These are phyloP conservation scores for Aspergillus mulundensis DNA, from an alignment of 495 filamentous ascomycete species.

Conservation along the genomic window DNA sequence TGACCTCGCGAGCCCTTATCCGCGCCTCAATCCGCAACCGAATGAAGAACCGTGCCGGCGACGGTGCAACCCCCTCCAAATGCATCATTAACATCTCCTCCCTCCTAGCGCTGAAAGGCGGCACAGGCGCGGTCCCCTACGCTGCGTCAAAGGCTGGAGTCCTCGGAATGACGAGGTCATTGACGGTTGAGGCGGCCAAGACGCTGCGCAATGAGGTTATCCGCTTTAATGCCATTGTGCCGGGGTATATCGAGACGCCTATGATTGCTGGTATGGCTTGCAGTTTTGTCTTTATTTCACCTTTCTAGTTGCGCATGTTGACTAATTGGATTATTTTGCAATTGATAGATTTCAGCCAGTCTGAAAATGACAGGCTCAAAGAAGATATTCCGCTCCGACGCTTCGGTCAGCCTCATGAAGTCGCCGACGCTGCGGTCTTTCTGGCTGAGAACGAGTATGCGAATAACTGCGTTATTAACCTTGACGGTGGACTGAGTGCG, in stretches of 20 bases:
- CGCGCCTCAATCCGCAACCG: constrained; percentile 38
- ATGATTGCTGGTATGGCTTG: constrained; percentile 64
- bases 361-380: constrained; percentile 30
- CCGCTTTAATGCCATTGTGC: constrained; percentile 76
- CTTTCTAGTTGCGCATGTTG: no score
- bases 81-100: constrained; percentile 82
- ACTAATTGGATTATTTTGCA: background rate
- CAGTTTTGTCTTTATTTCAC: background rate
- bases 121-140: constrained; percentile 65
- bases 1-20: constrained; percentile 55
- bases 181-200: constrained; percentile 56
- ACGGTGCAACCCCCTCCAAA: constrained; percentile 23
- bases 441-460: constrained; percentile 74
- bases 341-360: constrained; percentile 32
- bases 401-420: constrained; percentile 63
- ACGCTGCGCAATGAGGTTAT: constrained; percentile 44
- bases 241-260: constrained; percentile 74
- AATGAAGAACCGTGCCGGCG: constrained; percentile 21
- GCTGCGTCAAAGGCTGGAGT: constrained; percentile 78
- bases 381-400: constrained; percentile 62
- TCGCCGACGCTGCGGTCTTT: constrained; percentile 79
- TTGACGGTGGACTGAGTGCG: constrained; percentile 81
- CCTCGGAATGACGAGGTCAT: constrained; percentile 67
- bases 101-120: constrained; percentile 60
- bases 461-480: constrained; percentile 78